Conservation (phyloP, 2,329 filamentous ascomycete species). For the Elsinoe ampelina region DNA sequence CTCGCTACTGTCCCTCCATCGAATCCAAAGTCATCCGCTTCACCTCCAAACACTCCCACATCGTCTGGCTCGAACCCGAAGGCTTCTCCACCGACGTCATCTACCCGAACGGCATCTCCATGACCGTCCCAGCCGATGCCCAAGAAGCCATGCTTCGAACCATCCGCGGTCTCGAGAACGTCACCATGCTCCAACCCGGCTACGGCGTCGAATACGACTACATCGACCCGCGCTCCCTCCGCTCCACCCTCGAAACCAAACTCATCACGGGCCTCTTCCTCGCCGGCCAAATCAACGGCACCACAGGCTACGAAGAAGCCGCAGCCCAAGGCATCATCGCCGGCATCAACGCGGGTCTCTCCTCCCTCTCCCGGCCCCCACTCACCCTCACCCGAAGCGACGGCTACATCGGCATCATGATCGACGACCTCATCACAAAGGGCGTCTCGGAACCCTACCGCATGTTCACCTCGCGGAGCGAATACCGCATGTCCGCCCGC, state of each 20-base stretch:
- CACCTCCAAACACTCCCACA: slow-evolving; percentile 66
- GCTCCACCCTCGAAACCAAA: slow-evolving; percentile 89
- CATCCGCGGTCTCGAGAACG: slow-evolving; percentile 78
- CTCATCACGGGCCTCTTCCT: slow-evolving; percentile 79
- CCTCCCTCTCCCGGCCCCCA: slow-evolving; percentile 54
- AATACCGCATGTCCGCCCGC: slow-evolving; percentile 86
- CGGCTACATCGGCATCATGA: slow-evolving; percentile 97
- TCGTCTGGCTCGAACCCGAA: slow-evolving; percentile 96
- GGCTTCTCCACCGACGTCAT: slow-evolving; percentile 83
- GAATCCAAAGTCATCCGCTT: slow-evolving; percentile 93
- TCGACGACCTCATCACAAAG: slow-evolving; percentile 94
- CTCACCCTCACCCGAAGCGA: slow-evolving; percentile 70
- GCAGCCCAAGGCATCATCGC: slow-evolving; percentile 88
- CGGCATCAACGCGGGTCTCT: slow-evolving; percentile 86
- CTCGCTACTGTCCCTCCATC: slow-evolving; percentile 88
- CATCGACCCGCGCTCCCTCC: slow-evolving; percentile 81
- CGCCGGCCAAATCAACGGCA: slow-evolving; percentile 95
- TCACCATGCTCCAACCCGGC: slow-evolving; percentile 84
- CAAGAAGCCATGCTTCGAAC: slow-evolving; percentile 80
- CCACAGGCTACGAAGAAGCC: slow-evolving; percentile 95
- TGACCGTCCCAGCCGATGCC: slow-evolving; percentile 85
- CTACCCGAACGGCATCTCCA: slow-evolving; percentile 94
- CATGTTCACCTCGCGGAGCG: slow-evolving; percentile 94
- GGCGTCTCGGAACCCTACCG: slow-evolving; percentile 94
- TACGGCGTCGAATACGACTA: slow-evolving; percentile 99